Base-by-base conservation (phyloP, 305 asterid species). In the Coffea humblotiana region DNA sequence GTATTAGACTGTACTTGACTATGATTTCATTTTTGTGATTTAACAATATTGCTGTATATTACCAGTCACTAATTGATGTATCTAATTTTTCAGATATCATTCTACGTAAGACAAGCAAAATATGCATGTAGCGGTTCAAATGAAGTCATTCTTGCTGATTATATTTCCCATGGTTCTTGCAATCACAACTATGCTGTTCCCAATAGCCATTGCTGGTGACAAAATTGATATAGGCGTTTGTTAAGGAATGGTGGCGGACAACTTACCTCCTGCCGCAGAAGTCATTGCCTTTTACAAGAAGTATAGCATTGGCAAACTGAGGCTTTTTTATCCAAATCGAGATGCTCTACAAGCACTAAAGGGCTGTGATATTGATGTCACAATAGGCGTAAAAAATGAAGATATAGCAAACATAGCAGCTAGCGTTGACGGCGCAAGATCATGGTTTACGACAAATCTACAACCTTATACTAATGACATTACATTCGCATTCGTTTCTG, bases 241-340 rank as follows among this genome's bases (percentile, higher is more conserved):
- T 27, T 81, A 76, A 4, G 84, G 84, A 9, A 27, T 49, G 73
- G 7, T 45, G 8, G 84, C 77, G 1, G n/a, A 76, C 74, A 56
- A 76, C 63, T 79, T 81, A 3, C 80, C 80, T 19, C 23, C 68
- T 1, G 35, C 77, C 7, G 21, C 56, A 2, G 80, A 81, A 0
- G 80, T 47, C 0, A 25, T 81, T 4, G 25, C 32, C 29, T 80
- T 81, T 2, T 81, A 48, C 49, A 29, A 13, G 2, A 35, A 70
- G 18, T 8, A 81, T 11, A 3, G 60, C 1, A 45, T 77, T 43
- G 9, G 15, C 19, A 58, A 29, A 29, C 6, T 76, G 13, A 60
- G 84, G 25, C 52, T 81, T 2, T 81, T 29, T 13, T 80, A 76
- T 12, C 80, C 80, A 7, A 76, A 81, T 37, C 49, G 47, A 0